Evolutionary conservation across 2,329 filamentous ascomycete species (phyloP), one percentile per base, ranked within the genome.

Genomic region (Davidsoniella eucalypti): DNA sequence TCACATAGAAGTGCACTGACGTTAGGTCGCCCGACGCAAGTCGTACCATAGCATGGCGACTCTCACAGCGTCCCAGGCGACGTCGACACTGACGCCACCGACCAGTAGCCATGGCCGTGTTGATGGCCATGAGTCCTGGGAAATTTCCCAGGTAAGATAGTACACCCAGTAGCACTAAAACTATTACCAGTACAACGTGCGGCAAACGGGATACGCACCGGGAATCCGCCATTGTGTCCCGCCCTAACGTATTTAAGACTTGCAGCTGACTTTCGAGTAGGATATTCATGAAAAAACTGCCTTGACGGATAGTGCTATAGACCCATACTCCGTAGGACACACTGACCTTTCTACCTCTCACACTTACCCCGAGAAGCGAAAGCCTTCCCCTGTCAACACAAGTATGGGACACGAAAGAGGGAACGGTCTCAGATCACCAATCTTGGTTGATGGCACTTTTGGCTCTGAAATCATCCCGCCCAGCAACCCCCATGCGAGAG

Each of bases 41-140:
- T 33, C 26, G 26, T 7, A 33, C 29, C 26, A 18, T 25, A 52
- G 21, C 41, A 52, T 52, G 50, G 45, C 50, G 17, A 47, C 45
- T 23, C 29, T 49, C 25, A 48, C 12, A 16, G 38, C 50, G 14
- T 42, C 50, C 21, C 50, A 52, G 18, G 46, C 50, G 18, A 49
- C 45, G 37, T 52, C 50, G 9, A 48, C 50, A 14, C 23, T 52
- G 14, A 52, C 50, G 12, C 50, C 50, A 49, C 50, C 50, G 3
- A 44, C 33, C 46, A 52, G 45, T 25, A 52, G 50, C 50, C 50
- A 52, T 23, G 45, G 45, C 25, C 50, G 40, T 39, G 44, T 18
- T 6, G 38, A 39, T 17, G 33, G 44, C 23, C 9, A 16, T 25
- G 18, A 47, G 6, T 33, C 45, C 17, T 52, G 50, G 50, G 50